These are phyloP conservation scores for Hymenoscyphus scutula DNA, from an alignment of 2,329 filamentous ascomycete species.

Conservation along the genomic window DNA sequence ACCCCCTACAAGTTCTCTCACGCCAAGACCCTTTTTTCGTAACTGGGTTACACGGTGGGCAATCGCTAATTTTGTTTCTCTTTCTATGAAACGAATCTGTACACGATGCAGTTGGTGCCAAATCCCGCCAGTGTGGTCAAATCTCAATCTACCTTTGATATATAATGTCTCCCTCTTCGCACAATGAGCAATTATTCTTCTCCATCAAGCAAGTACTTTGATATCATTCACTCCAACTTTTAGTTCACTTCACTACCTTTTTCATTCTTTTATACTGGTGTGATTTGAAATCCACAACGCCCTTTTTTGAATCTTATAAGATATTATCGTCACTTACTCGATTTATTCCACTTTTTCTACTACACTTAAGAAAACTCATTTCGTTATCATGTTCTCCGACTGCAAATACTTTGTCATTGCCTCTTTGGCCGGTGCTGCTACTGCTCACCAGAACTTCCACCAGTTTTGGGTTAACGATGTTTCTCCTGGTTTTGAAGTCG, in stretches of 20 bases:
- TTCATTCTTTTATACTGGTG: slow-evolving; percentile 6
- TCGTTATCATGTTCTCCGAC: slow-evolving; percentile 31
- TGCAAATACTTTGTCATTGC: slow-evolving; percentile 24
- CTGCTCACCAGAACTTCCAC: slow-evolving; percentile 43
- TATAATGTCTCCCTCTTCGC: neutral
- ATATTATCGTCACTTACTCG: neutral
- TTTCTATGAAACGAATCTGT: slow-evolving; percentile 8
- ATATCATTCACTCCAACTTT: slow-evolving; percentile 1
- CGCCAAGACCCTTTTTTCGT: slow-evolving; percentile 5
- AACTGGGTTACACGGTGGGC: slow-evolving; percentile 1
- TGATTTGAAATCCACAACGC: slow-evolving; percentile 11
- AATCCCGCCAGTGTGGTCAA: neutral
- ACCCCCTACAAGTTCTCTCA: neutral
- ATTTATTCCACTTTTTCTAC: slow-evolving; percentile 26
- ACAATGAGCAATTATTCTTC: neutral
- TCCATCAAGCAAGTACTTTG: slow-evolving; percentile 9
- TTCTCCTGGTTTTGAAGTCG: slow-evolving; percentile 37
- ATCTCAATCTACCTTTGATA: neutral
- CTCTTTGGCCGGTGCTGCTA: slow-evolving; percentile 32
- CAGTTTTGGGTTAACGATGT: slow-evolving; percentile 43
- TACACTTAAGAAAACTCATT: slow-evolving; percentile 26
- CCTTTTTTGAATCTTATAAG: slow-evolving; percentile 2
- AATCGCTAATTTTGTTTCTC: slow-evolving; percentile 9
- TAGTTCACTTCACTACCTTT: neutral
- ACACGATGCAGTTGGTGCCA: neutral